A percentile compares a stretch with the other conserved stretches of the same genome.
Evolutionary conservation across 768 basidiomycete species (phyloP).

Genomic region (Chiua virens): DNA sequence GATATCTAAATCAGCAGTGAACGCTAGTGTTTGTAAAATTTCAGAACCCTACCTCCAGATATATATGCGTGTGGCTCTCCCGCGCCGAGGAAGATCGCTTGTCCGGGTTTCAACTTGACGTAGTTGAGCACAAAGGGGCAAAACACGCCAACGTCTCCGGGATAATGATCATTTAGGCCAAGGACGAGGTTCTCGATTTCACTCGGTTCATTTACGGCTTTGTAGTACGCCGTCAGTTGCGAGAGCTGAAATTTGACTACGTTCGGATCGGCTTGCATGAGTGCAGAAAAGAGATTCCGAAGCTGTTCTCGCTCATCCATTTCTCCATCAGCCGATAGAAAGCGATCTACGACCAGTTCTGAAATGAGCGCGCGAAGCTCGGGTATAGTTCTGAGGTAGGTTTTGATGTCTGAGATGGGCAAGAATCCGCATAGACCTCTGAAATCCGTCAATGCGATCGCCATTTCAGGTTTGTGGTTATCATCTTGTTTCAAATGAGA

Average conservation of each 20-base stretch:
- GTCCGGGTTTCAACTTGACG: conserved; percentile 72
- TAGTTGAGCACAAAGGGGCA: conserved; percentile 90
- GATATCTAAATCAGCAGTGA: conserved; percentile 60
- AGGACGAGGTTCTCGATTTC: conserved; percentile 63
- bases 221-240: conserved; percentile 63
- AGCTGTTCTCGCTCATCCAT: conserved; percentile 48
- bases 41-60: conserved; percentile 66
- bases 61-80: conserved; percentile 98
- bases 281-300: conserved; percentile 72
- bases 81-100: conserved; percentile 94
- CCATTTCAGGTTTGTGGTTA: conserved; percentile 99
- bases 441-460: conserved; percentile 92
- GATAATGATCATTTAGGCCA: conserved; percentile 70
- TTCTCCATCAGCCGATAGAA: conserved; percentile 42
- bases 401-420: conserved; percentile 71
- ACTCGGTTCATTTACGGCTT: conserved; percentile 42
- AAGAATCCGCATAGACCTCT: conserved; percentile 90
- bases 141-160: conserved; percentile 90
- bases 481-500: conserved; percentile 55
- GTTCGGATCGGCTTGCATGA: conserved; percentile 76
- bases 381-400: conserved; percentile 63
- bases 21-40: background rate
- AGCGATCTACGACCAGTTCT: conserved; percentile 46
- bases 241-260: conserved; percentile 55
- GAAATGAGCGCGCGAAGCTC: conserved; percentile 79